phyloP scores from a whole-genome alignment of 2,329 filamentous ascomycete species.

The Pestalotiopsis sp. region DNA sequence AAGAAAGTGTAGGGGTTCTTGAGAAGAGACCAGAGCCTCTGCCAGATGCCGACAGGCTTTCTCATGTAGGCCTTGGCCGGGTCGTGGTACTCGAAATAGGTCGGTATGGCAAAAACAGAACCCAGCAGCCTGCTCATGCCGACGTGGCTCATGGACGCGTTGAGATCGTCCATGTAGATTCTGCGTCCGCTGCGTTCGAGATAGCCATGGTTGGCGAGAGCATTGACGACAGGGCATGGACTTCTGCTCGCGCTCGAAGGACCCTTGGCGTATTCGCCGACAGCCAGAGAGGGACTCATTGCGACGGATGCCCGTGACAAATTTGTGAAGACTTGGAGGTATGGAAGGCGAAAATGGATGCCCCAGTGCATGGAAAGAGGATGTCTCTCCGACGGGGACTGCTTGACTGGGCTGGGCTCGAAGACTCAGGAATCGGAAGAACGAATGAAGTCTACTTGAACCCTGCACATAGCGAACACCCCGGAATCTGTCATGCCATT shows the following conservation, averaged over 20 bases:
- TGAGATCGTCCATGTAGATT: neutral
- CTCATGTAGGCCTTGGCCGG: constrained; percentile 9
- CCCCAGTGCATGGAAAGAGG: too few relatives aligned
- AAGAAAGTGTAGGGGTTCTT: neutral
- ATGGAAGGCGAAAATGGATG: neutral
- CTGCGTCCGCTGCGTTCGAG: constrained; percentile 18
- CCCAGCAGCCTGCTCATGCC: neutral
- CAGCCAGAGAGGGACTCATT: constrained; percentile 1
- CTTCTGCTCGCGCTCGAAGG: constrained; percentile 13
- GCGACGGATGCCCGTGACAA: neutral
- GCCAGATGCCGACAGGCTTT: neutral
- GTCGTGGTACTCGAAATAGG: neutral
- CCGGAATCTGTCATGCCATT: neutral
- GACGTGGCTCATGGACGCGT: neutral
- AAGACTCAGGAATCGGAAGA: neutral
- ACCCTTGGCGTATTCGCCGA: constrained; percentile 5
- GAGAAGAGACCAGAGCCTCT: neutral
- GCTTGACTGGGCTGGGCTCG: neutral
- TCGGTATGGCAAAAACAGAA: neutral
- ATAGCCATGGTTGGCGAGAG: constrained; percentile 23
- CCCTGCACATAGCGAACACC: neutral
- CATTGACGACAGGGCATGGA: constrained; percentile 24
- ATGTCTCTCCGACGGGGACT: neutral
- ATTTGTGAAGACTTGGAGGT: neutral
- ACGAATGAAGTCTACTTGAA: neutral